A percentile compares a stretch with the other conserved stretches of the same genome.
phyloP scores from a whole-genome alignment of 192 early-diverging fungal genomes.

The Umbelopsis sp. region DNA sequence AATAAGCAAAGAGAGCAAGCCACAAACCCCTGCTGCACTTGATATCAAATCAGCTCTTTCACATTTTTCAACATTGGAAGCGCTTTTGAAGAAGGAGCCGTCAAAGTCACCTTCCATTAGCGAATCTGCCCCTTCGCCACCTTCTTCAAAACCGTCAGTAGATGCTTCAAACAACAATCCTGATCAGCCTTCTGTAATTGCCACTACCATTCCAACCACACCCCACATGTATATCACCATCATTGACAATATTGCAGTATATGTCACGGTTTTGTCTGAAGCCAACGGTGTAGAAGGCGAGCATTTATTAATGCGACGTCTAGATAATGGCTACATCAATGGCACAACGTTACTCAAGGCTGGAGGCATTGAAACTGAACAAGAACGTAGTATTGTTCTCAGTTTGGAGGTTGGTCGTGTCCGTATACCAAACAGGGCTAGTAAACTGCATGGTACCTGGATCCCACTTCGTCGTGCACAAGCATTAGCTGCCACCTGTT shows the following conservation, averaged over 20 bases:
- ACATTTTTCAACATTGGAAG: constrained; percentile 29
- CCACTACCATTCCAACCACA: constrained; percentile 21
- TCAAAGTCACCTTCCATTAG: neutral
- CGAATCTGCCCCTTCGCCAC: neutral
- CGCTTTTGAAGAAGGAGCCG: constrained; percentile 34
- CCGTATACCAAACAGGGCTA: constrained; percentile 70
- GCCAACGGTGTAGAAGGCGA: constrained; percentile 47
- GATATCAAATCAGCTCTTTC: constrained; percentile 33
- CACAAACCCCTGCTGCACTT: neutral
- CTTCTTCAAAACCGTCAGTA: constrained; percentile 14
- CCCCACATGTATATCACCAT: constrained; percentile 55
- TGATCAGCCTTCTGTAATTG: constrained; percentile 7
- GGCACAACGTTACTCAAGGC: constrained; percentile 83
- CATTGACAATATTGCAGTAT: constrained; percentile 55
- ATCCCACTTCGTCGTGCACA: constrained; percentile 86
- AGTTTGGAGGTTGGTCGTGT: constrained; percentile 82
- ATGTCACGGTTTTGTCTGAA: constrained; percentile 41
- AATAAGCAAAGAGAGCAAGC: neutral
- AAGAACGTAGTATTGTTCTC: constrained; percentile 83
- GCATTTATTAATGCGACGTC: constrained; percentile 73
- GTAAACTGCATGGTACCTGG: constrained; percentile 87
- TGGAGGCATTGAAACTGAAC: constrained; percentile 83
- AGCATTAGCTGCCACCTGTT: constrained; percentile 80
- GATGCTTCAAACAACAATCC: neutral
- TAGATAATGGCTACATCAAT: constrained; percentile 87